Base-by-base conservation (phyloP, 2,329 filamentous ascomycete species). In the Akanthomyces uredinophilus region DNA sequence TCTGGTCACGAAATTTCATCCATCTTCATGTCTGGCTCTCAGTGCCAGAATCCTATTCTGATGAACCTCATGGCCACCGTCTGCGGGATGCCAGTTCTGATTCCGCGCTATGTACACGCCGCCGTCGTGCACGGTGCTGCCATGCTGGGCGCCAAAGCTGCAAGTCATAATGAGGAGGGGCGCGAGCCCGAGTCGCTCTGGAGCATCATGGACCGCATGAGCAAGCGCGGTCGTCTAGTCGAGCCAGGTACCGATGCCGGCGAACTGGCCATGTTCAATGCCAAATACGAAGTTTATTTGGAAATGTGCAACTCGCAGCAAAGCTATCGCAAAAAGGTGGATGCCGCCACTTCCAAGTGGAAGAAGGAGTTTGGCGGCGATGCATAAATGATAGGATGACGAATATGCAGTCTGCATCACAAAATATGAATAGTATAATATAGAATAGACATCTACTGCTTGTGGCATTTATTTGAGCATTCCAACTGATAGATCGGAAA, bases 11-110 rank as follows among this genome's bases (percentile, higher is more conserved):
- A 84, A 68, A 93, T 99, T 74, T 87, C 83, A 55, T 94, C 89
- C 66, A 96, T 99, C 76, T 99, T 98, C 85, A 98, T 99, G 95
- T 96, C 92, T 5, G 95, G 95, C 64, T 96, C 91, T 13, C 95
- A 98, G 75, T 99, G 95, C 80, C 93, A 97, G 77, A 99, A 99
- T 75, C 86, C 89, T 39, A 86, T 98, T 64, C 82, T 99, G 61
- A 96, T 99, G 88, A 84, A 87, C 63, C 85, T 99, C 18, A 89
- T 99, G 69, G 92, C 95, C 16, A 95, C 93, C 0, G 90, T 89
- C 0, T 98, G 94, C 77, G 83, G 87, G 68, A 93, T 96, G 88
- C 94, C 94, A 1, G 94, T 99, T 22, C 80, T 97, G 43, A 96
- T 98, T 61, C 95, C 95, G 0, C 85, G 89, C 57, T 98, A 99